phyloP scores from a whole-genome alignment of 2,329 filamentous ascomycete species.

The Venturiaceae sp. region DNA sequence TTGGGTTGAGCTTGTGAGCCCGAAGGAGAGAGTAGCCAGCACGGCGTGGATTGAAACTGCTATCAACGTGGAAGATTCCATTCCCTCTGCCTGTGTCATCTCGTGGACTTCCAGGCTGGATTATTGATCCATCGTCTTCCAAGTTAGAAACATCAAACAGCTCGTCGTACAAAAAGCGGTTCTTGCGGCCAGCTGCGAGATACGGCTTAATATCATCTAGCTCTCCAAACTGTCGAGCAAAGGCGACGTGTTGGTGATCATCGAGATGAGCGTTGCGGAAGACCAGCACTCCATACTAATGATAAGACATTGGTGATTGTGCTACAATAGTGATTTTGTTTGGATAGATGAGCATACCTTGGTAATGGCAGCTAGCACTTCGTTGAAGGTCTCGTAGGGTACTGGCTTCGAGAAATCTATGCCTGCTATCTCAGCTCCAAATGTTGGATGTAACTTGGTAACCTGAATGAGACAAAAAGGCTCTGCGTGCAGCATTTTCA shows the following conservation, averaged over 20 bases:
- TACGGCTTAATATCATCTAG: constrained; percentile 46
- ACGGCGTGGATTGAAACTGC: constrained; percentile 20
- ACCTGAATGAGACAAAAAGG: constrained; percentile 15
- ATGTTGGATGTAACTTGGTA: constrained; percentile 25
- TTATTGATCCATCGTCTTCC: constrained; percentile 34
- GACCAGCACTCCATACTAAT: constrained; percentile 42
- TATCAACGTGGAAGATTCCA: constrained; percentile 19
- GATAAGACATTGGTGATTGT: not conserved
- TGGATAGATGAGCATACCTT: not conserved
- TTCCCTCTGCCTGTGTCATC: constrained; percentile 19
- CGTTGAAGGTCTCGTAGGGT: constrained; percentile 21
- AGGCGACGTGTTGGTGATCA: constrained; percentile 41
- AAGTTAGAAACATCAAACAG: constrained; percentile 51
- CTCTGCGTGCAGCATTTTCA: not conserved
- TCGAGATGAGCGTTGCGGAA: constrained; percentile 41
- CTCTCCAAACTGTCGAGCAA: constrained; percentile 42
- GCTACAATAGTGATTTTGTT: not conserved
- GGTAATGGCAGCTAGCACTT: constrained; percentile 21
- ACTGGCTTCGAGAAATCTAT: constrained; percentile 25
- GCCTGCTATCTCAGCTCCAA: constrained; percentile 27
- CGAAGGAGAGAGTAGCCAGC: constrained; percentile 16
- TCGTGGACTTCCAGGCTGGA: constrained; percentile 31
- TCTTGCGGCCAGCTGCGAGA: constrained; percentile 33
- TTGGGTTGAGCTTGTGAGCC: constrained; percentile 16
- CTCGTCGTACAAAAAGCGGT: constrained; percentile 38